These are phyloP conservation scores for Triangularia setosa DNA, from an alignment of 2,329 filamentous ascomycete species.

Conservation along the genomic window DNA sequence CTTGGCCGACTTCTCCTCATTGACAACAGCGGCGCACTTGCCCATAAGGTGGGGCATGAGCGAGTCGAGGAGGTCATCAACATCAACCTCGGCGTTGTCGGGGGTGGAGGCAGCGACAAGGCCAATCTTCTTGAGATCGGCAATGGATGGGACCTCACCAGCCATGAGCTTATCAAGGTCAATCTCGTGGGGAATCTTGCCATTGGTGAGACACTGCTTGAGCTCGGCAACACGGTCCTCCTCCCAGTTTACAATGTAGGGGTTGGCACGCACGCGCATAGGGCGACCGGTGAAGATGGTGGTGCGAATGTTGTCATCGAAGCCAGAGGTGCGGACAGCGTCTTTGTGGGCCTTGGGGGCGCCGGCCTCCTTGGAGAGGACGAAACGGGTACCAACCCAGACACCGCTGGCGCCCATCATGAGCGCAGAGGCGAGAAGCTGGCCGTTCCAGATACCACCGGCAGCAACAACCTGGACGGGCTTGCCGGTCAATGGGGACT, in stretches of 20 bases:
- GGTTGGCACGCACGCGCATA: constrained; percentile 86
- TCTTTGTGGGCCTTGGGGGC: constrained; percentile 94
- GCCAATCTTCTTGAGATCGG: constrained; percentile 40
- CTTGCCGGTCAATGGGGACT: constrained; percentile 78
- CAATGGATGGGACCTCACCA: constrained; percentile 47
- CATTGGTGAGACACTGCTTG: constrained; percentile 84
- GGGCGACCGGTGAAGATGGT: constrained; percentile 98
- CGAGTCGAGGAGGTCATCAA: constrained; percentile 87
- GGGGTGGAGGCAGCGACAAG: constrained; percentile 56
- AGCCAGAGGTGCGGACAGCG: constrained; percentile 83
- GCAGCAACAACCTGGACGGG: constrained; percentile 91
- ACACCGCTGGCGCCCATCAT: constrained; percentile 91
- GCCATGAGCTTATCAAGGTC: constrained; percentile 78
- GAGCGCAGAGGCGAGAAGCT: constrained; percentile 81
- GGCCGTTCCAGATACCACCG: constrained; percentile 90
- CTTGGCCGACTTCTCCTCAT: constrained; percentile 88
- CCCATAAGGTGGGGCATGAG: constrained; percentile 93
- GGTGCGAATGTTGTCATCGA: constrained; percentile 94
- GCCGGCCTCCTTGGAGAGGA: constrained; percentile 89
- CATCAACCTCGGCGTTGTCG: constrained; percentile 61
- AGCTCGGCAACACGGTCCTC: constrained; percentile 86
- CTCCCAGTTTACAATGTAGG: constrained; percentile 96
- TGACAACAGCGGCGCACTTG: constrained; percentile 89
- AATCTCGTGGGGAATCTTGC: constrained; percentile 87
- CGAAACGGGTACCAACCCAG: constrained; percentile 96